Evolutionary conservation across 2,329 filamentous ascomycete species (phyloP), one percentile per base, ranked within the genome.

Genomic region (Cordyceps javanica): DNA sequence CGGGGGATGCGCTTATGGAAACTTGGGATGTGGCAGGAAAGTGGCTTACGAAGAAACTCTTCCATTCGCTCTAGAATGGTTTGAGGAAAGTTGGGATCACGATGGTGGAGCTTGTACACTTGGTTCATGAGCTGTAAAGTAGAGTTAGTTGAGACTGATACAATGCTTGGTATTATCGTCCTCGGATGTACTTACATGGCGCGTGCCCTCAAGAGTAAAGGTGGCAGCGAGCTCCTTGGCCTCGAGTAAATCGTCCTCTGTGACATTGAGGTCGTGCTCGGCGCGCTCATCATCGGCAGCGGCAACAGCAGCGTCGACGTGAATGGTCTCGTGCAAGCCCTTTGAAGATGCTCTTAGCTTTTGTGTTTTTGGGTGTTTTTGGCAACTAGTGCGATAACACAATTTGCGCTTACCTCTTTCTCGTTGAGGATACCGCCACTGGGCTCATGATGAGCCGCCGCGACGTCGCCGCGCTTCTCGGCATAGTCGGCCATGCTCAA

Each of bases 231-330:
- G 57, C 34, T 66, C 68, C 58, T 67, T 69, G 34, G 68, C 69
- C 55, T 72, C 65, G 8, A 67, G 60, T 30, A 71, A 62, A 60
- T 71, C 69, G 32, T 67, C 61, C 53, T 68, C 68, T 9, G 70
- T 69, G 11, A 69, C 67, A 49, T 69, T 69, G 48, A 71, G 65
- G n/a, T 59, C 57, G 19, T 52, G 49, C 51, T 59, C 57, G 16
- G 57, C 50, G 14, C n/a, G 21, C 13, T 59, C 48, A 21, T 59
- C 45, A 28, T 55, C 50, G 11, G 57, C 51, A 6, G 32, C 28
- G 8, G 25, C 50, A 23, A 59, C 16, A 7, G 42, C 50, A 10
- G 14, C 32, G 21, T 58, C 56, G 14, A 58, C 13, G 7, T 52
- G 26, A 8, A 57, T 13, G 11, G 19, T 14, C 36, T 52, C 41